phyloP scores from a whole-genome alignment of 176 grass and related monocot species.

The Triticum dicoccoides region DNA sequence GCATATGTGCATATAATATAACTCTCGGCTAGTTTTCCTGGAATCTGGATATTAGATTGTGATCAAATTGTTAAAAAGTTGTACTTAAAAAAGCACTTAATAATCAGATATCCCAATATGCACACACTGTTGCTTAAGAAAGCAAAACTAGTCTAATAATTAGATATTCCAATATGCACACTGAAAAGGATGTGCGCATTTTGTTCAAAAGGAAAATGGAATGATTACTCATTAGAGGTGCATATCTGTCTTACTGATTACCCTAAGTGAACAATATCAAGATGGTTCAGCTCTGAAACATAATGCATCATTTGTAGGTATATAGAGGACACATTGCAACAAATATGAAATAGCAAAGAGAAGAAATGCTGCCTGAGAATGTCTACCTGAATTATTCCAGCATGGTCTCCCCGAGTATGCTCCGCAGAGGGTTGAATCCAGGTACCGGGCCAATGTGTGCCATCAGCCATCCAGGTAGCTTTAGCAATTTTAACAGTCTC shows the following conservation, averaged over 20 bases:
- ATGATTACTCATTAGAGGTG: background rate
- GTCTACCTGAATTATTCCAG: conserved; percentile 95
- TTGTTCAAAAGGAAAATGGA: background rate
- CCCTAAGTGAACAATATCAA: background rate
- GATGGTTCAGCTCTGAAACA: background rate
- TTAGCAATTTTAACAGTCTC: conserved; percentile 87
- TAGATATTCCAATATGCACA: background rate
- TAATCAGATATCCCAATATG: background rate
- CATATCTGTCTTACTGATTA: background rate
- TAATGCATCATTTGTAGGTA: background rate
- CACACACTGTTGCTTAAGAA: background rate
- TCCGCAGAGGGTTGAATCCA: conserved; percentile 74
- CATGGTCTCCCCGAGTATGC: conserved; percentile 88
- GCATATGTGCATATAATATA: background rate
- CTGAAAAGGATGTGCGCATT: background rate
- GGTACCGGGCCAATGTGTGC: conserved; percentile 95
- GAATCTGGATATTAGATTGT: background rate
- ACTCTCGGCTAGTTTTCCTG: background rate
- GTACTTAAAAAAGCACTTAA: background rate
- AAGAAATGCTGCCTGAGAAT: background rate
- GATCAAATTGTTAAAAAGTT: background rate
- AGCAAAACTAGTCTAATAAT: background rate
- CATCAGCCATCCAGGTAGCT: conserved; percentile 98
- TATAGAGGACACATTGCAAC: background rate
- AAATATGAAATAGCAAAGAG: background rate